Evolutionary conservation across 2,329 filamentous ascomycete genomes (phyloP).

Genomic region (Aureobasidium sp.): DNA sequence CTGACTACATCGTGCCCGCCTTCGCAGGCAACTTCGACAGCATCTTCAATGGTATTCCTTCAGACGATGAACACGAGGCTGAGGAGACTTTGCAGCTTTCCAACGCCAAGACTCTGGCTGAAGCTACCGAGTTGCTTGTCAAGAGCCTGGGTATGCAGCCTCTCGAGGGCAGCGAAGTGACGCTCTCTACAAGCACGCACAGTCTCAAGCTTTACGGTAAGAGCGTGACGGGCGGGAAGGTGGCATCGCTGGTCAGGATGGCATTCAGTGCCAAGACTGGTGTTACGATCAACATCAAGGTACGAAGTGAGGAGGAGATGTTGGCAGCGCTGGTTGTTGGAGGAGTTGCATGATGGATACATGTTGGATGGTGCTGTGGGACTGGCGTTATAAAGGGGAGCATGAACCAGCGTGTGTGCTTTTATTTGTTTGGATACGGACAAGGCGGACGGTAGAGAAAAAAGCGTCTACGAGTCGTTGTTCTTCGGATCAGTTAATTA

Average conservation of each 20-base stretch:
- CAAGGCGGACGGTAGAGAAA: neutral
- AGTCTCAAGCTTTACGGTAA: conserved; percentile 94
- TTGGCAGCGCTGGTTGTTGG: conserved; percentile 78
- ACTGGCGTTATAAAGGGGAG: conserved; percentile 9
- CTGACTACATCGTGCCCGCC: conserved; percentile 87
- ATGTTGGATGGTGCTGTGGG: neutral
- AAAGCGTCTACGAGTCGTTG: conserved; percentile 11
- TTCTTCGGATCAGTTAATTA: neutral
- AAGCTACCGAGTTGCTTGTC: conserved; percentile 86
- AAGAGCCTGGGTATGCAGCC: conserved; percentile 85
- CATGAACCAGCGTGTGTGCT: conserved; percentile 14
- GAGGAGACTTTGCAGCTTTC: conserved; percentile 85
- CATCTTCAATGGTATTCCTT: conserved; percentile 72
- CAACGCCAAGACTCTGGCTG: conserved; percentile 88
- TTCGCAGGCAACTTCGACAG: conserved; percentile 95
- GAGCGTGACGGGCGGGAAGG: conserved; percentile 82
- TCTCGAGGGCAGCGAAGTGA: conserved; percentile 87
- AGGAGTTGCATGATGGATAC: conserved; percentile 62
- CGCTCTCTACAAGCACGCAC: conserved; percentile 81
- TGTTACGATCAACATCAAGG: conserved; percentile 91
- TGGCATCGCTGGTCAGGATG: conserved; percentile 84
- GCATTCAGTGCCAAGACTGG: conserved; percentile 87
- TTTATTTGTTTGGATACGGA: neutral
- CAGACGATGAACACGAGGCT: conserved; percentile 80
- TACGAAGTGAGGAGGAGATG: conserved; percentile 86